A percentile compares a stretch with the other conserved stretches of the same genome.
Conservation (phyloP, 2,329 filamentous ascomycete genomes). For the Fusarium fujikuroi region DNA sequence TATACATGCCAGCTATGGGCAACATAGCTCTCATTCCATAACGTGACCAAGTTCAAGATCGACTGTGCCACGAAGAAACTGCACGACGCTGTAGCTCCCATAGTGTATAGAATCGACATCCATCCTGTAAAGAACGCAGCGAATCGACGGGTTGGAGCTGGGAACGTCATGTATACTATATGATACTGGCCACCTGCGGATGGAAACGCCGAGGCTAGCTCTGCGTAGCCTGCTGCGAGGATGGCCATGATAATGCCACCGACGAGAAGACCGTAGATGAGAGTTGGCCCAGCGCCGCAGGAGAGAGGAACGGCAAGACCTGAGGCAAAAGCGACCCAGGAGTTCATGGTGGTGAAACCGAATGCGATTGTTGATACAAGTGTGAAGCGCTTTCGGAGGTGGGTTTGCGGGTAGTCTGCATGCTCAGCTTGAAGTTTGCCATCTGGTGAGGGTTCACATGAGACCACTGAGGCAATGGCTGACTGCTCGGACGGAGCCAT, state of each 20-base stretch:
- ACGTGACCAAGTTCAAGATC: accelerated
- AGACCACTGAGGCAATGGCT: not conserved
- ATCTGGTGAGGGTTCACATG: not conserved
- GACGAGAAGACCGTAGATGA: not conserved
- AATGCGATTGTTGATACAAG: not conserved
- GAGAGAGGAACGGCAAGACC: not conserved
- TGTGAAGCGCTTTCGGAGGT: not conserved
- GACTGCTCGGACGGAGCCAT: not conserved
- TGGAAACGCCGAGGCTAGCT: accelerated
- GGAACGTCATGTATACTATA: not conserved
- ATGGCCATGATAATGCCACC: not conserved
- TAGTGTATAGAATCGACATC: not conserved
- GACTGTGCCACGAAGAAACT: not conserved
- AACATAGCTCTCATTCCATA: not conserved
- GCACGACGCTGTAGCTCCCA: not conserved
- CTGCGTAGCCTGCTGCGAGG: not conserved
- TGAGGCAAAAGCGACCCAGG: not conserved
- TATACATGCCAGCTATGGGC: not conserved
- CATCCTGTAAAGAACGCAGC: not conserved
- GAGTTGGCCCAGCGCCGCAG: not conserved
- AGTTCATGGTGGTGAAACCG: not conserved
- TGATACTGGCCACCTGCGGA: not conserved
- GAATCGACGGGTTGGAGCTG: not conserved
- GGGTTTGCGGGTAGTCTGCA: not conserved
- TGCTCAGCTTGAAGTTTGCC: accelerated